Evolutionary conservation across 768 basidiomycete species (phyloP).

Genomic region (Amanita pseudoporphyria): DNA sequence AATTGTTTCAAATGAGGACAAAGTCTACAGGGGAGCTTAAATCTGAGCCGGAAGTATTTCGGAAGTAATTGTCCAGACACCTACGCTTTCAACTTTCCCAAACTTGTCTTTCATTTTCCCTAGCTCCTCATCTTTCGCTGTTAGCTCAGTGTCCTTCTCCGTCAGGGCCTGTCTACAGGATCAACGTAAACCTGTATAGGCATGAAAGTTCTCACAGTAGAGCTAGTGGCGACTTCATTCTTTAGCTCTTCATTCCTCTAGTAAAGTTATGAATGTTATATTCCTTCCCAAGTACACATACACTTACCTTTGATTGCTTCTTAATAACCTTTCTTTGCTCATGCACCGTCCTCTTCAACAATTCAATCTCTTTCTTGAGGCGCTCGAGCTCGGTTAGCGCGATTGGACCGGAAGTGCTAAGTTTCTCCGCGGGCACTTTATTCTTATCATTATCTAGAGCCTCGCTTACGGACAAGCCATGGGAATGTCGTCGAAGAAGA

Average conservation of each 20-base stretch:
- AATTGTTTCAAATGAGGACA: slow-evolving; percentile 46
- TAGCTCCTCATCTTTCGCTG: slow-evolving; percentile 34
- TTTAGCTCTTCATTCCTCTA: slow-evolving; percentile 48
- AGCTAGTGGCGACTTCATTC: slow-evolving; percentile 25
- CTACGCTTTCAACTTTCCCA: slow-evolving; percentile 50
- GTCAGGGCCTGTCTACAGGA: not conserved
- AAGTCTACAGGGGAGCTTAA: slow-evolving; percentile 26
- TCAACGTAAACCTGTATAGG: not conserved
- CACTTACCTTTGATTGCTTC: slow-evolving; percentile 46
- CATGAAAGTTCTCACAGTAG: not conserved
- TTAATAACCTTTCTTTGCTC: slow-evolving; percentile 41
- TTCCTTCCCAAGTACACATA: not conserved
- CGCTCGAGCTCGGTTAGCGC: slow-evolving; percentile 41
- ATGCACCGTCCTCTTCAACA: slow-evolving; percentile 36
- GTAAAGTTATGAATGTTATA: slow-evolving; percentile 4
- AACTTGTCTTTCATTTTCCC: slow-evolving; percentile 34
- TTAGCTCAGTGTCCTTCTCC: not conserved
- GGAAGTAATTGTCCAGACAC: slow-evolving; percentile 7
- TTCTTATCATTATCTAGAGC: slow-evolving; percentile 10
- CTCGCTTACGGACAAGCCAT: slow-evolving; percentile 1
- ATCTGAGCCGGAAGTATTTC: no score
- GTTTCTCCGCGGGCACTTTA: slow-evolving; percentile 12
- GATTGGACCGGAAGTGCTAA: slow-evolving; percentile 22
- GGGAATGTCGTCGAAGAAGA: slow-evolving; percentile 10
- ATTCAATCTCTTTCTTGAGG: slow-evolving; percentile 48